Base-by-base conservation (phyloP, 352 stramenopile genomes). In the Globisporangium spinosum region DNA sequence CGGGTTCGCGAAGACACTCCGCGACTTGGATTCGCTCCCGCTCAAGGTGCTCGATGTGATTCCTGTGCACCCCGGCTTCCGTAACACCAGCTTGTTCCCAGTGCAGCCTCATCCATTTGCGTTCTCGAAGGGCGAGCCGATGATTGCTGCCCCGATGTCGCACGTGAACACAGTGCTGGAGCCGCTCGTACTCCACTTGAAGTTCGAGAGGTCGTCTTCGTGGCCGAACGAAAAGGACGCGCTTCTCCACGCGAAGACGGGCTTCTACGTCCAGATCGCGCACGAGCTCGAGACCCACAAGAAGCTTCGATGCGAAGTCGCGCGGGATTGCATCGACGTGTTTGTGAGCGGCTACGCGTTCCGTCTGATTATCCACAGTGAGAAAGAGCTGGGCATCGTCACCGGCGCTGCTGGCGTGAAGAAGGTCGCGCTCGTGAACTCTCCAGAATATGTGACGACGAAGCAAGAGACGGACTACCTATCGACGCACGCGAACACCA, bases 211-310 rank as follows among this genome's bases (percentile, higher is more conserved):
- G 17, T 95, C 85, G 7, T 93, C 87, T 17, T 83, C 86, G 47
- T 97, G 90, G 90, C 90, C 90, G 3, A 93, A 79, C 43, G 83
- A 95, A n/a, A 81, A 80, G 68, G 75, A 85, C 13, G 90, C 90
- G 4, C 66, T 97, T 43, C 74, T 79, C 45, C 82, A 95, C 60
- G 87, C 86, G 4, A 97, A 97, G 75, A 91, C 85, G 4, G 90
- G 88, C 0, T 97, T 97, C 69, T 97, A 96, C 73, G 87, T 97
- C 15, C 83, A 97, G 47, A 83, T 97, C 29, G 87, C 81, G 0
- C 79, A 97, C 51, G 84, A 95, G 62, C 75, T 97, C 0, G 81
- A 93, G 53, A 84, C 83, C 3, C 74, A 74, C 22, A 73, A 82
- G 32, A 71, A 82, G 20, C 60, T 92, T 0, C 83, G 83, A 20